Evolutionary conservation across 495 filamentous ascomycete species (phyloP).

Genomic region (Aspergillus homomorphus): DNA sequence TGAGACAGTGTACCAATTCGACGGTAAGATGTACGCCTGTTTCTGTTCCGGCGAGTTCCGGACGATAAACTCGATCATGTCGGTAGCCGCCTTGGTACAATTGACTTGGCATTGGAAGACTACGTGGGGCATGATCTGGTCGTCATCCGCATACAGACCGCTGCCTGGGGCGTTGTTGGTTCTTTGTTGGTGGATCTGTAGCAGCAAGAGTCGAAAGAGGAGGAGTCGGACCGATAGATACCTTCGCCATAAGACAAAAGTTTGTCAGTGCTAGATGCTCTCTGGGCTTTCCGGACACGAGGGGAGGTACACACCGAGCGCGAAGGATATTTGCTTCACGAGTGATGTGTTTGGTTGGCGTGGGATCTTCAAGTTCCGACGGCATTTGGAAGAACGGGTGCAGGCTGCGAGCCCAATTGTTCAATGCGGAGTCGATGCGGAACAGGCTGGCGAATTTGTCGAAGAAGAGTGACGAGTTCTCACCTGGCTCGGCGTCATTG

Average conservation of each 20-base stretch:
- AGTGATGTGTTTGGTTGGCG: slow-evolving; percentile 15
- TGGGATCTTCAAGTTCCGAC: slow-evolving; percentile 10
- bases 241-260: neutral
- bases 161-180: neutral
- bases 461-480: slow-evolving; percentile 1
- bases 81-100: slow-evolving; percentile 13
- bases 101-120: slow-evolving; percentile 10
- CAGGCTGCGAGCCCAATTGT: slow-evolving; percentile 12
- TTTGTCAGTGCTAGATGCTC: too few species aligned
- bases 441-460: slow-evolving; percentile 13
- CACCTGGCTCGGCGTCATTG: too few species aligned
- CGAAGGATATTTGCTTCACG: slow-evolving; percentile 16
- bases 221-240: slow-evolving; percentile 19
- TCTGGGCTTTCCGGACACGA: too few species aligned
- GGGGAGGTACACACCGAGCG: slow-evolving; percentile 10
- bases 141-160: neutral
- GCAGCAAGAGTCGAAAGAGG: slow-evolving; percentile 15
- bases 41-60: slow-evolving; percentile 13
- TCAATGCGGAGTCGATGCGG: slow-evolving; percentile 9
- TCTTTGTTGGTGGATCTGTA: slow-evolving; percentile 10
- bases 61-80: slow-evolving; percentile 17
- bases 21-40: slow-evolving; percentile 17
- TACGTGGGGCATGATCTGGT: neutral
- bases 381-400: slow-evolving; percentile 14
- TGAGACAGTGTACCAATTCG: slow-evolving; percentile 11